Conservation (phyloP, 1,284 basidiomycete genomes). For the Coriolopsis trogii region DNA sequence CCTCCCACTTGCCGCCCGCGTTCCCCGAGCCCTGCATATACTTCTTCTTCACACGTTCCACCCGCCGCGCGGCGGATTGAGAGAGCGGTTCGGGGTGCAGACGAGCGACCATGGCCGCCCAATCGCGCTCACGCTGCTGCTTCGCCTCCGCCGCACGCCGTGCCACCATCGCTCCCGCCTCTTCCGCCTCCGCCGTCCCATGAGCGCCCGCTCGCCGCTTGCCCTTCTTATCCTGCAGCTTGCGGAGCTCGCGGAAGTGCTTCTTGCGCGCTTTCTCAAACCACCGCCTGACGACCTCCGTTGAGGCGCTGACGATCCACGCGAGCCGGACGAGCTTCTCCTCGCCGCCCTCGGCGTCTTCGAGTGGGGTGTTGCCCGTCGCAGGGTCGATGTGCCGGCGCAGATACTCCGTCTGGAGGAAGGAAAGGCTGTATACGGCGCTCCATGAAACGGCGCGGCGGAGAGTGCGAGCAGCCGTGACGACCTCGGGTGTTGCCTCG, state of each 20-base stretch:
- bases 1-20: conserved; percentile 61
- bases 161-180: conserved; percentile 52
- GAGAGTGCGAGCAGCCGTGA: conserved; percentile 44
- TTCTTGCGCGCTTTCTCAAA: conserved; percentile 45
- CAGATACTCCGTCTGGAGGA: conserved; percentile 69
- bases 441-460: conserved; percentile 64
- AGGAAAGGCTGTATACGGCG: conserved; percentile 60
- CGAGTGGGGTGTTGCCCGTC: conserved; percentile 51
- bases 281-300: conserved; percentile 48
- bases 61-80: conserved; percentile 48
- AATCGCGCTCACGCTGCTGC: conserved; percentile 59
- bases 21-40: conserved; percentile 59
- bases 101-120: conserved; percentile 57
- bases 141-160: conserved; percentile 62
- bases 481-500: conserved; percentile 10
- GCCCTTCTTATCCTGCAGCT: conserved; percentile 30
- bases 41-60: conserved; percentile 53
- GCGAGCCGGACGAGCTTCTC: conserved; percentile 49
- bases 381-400: conserved; percentile 48
- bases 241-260: conserved; percentile 46
- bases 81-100: conserved; percentile 56
- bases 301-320: conserved; percentile 60
- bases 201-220: conserved; percentile 55
- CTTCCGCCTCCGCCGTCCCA: conserved; percentile 52
- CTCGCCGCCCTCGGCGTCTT: conserved; percentile 45